Evolutionary conservation across 495 filamentous ascomycete species (phyloP), one percentile per base, ranked within the genome.

Genomic region (Hyaloscypha variabilis): DNA sequence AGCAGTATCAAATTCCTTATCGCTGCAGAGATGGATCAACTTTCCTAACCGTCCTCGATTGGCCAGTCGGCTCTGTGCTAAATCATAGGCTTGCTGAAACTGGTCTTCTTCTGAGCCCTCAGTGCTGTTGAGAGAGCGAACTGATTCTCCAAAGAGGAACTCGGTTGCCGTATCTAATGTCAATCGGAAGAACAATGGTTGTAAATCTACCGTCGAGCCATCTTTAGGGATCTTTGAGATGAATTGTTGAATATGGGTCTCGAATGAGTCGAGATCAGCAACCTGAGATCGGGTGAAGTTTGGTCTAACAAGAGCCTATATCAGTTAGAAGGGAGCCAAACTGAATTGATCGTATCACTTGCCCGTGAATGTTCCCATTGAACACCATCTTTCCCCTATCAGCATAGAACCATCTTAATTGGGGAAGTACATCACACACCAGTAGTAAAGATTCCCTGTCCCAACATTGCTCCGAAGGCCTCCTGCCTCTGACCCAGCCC

Each of bases 151-250:
- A 58, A 92, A 89, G 3, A 94, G 77, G 71, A 93, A 90, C 65
- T 92, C 88, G 0, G 89, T 92, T 0, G 88, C 82, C 0, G 88
- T 79, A 71, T 94, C 90, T 10, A 93, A 78, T 0, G 89, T 90
- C 51, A 90, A 69, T n/a, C 75, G 63, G 75, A 85, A 88, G 72
- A 93, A 90, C 6, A 90, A 73, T 1, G 82, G 77, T 71, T 89
- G 88, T 6, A 94, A 75, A 71, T 93, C 86, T 17, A 89, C 76
- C 0, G 77, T 82, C 1, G 75, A 69, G 0, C 83, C 80, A 68
- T 86, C 81, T 11, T 54, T 68, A 0, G 83, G 71, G 24, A 85
- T 74, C 8, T 71, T 74, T 2, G 69, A 58, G 60, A 91, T 78
- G 31, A 91, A 67, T 34, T 84, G 80, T 6, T 74, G 61, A 58